phyloP scores from a whole-genome alignment of 768 basidiomycete species.

The Lactifluus volemus region DNA sequence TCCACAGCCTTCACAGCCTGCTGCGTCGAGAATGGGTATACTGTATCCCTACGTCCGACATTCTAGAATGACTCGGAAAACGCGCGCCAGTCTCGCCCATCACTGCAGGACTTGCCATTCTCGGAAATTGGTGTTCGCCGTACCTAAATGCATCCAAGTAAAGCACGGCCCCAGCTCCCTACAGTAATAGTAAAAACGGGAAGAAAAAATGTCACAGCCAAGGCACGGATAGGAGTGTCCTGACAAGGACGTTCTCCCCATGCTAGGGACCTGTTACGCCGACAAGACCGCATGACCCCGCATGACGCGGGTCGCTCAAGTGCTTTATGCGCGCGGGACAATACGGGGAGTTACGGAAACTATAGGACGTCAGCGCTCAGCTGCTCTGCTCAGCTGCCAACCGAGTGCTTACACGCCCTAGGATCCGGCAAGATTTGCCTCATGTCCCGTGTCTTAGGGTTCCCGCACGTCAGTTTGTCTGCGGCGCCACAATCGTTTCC shows the following conservation, averaged over 20 bases:
- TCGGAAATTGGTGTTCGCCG: background rate
- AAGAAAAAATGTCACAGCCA: background rate
- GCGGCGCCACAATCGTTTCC: background rate
- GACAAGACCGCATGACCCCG: background rate
- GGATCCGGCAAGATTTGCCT: background rate
- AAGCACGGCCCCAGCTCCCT: background rate
- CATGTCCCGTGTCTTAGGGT: background rate
- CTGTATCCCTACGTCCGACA: background rate
- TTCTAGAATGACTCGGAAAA: background rate
- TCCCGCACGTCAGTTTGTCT: background rate
- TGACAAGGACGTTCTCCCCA: background rate
- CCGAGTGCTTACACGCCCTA: background rate
- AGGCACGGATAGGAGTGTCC: background rate
- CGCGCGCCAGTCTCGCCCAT: background rate
- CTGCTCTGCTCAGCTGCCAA: slow-evolving; percentile 5
- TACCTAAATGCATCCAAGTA: background rate
- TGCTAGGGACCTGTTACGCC: background rate
- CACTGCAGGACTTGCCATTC: background rate
- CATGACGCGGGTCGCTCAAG: slow-evolving; percentile 5
- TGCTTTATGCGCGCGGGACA: background rate
- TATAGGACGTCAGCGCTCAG: slow-evolving; percentile 7
- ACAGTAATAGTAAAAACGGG: background rate
- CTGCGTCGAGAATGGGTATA: background rate
- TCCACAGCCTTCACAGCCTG: background rate
- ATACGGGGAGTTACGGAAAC: background rate